These are phyloP conservation scores for Fusarium temperatum DNA, from an alignment of 2,329 filamentous ascomycete species.

Conservation along the genomic window DNA sequence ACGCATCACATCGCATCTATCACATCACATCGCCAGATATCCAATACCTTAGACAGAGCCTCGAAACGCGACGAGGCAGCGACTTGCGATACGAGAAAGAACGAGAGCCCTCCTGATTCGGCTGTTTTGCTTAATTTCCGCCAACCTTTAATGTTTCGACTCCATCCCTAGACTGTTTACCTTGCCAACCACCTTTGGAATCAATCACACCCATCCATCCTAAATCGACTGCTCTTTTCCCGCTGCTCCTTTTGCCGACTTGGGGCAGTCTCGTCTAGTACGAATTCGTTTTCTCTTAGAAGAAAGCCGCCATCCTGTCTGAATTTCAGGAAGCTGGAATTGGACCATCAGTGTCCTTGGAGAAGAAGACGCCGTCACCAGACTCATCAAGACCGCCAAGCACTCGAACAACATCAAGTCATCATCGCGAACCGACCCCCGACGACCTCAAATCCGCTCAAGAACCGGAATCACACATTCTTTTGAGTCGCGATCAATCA, in stretches of 20 bases:
- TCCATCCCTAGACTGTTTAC: constrained; percentile 20
- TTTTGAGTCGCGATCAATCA: constrained; percentile 53
- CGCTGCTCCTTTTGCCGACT: constrained; percentile 9
- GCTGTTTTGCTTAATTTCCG: constrained; percentile 5
- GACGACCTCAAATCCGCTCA: constrained; percentile 35
- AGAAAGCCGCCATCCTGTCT: constrained; percentile 52
- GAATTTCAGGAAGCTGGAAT: constrained; percentile 45
- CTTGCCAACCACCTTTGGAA: constrained; percentile 20
- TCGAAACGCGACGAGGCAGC: constrained; percentile 20
- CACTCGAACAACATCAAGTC: constrained; percentile 40
- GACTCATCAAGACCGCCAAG: constrained; percentile 40
- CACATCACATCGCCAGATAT: constrained; percentile 25
- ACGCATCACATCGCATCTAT: constrained; percentile 33
- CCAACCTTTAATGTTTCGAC: constrained; percentile 28
- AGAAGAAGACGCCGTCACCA: constrained; percentile 45
- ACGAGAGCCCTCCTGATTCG: constrained; percentile 8
- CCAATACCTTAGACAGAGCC: constrained; percentile 24
- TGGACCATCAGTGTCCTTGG: constrained; percentile 50
- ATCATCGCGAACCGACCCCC: constrained; percentile 33
- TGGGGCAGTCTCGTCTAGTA: constrained; percentile 12
- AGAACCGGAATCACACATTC: constrained; percentile 36
- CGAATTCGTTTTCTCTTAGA: constrained; percentile 15
- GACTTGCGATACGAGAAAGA: constrained; percentile 7
- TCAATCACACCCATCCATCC: constrained; percentile 17
- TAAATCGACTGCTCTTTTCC: constrained; percentile 18